Evolutionary conservation across 768 basidiomycete genomes (phyloP).

Genomic region (Leccinum truebloodii): DNA sequence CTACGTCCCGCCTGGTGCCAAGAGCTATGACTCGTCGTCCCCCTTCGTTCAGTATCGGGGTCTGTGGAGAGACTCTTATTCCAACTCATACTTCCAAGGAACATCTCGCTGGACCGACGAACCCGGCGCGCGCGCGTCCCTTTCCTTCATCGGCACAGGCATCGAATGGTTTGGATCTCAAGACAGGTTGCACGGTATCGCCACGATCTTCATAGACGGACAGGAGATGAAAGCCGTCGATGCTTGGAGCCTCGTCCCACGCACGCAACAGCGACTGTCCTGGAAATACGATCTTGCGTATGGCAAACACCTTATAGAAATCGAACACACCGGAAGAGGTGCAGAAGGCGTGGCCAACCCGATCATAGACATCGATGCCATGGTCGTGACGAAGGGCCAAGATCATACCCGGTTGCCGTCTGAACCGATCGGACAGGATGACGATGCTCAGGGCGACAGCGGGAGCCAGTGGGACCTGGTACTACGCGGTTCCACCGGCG

Average conservation of each 20-base stretch:
- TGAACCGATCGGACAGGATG: neutral
- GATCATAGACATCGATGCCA: conserved; percentile 59
- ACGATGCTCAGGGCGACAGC: neutral
- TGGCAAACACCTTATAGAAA: conserved; percentile 61
- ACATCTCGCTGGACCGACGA: conserved; percentile 53
- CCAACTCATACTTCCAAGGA: conserved; percentile 49
- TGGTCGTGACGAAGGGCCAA: conserved; percentile 58
- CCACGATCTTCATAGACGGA: conserved; percentile 62
- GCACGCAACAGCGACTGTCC: conserved; percentile 64
- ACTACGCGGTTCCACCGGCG: conserved; percentile 71
- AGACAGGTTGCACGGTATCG: conserved; percentile 53
- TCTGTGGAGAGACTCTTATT: conserved; percentile 56
- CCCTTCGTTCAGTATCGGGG: conserved; percentile 65
- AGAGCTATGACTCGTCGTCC: conserved; percentile 68
- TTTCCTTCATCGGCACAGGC: conserved; percentile 72
- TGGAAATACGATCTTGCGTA: conserved; percentile 54
- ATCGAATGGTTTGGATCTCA: conserved; percentile 77
- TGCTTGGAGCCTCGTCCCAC: conserved; percentile 37
- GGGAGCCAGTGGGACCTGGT: conserved; percentile 52
- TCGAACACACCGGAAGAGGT: conserved; percentile 54
- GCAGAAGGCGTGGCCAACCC: conserved; percentile 36
- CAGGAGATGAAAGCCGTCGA: conserved; percentile 46
- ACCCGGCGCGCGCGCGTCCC: conserved; percentile 48
- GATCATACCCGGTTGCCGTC: conserved; percentile 1
- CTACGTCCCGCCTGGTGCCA: conserved; percentile 73